These are phyloP conservation scores for Fonsecaea monophora DNA, from an alignment of 2,329 filamentous ascomycete genomes.

Conservation along the genomic window DNA sequence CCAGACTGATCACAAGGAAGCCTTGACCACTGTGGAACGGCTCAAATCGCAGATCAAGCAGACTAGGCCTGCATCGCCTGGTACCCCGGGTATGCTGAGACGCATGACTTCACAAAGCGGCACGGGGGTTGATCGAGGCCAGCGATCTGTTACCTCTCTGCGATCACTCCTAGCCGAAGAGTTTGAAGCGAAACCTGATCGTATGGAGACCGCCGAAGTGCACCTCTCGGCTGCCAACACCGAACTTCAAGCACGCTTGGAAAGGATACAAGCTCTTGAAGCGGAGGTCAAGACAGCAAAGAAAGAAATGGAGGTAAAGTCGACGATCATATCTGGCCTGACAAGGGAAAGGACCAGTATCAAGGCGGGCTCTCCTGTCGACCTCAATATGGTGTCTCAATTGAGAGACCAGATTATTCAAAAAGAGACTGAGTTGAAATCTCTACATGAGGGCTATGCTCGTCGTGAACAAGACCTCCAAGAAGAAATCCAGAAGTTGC, in stretches of 20 bases:
- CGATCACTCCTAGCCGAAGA: conserved; percentile 87
- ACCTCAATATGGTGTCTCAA: conserved; percentile 86
- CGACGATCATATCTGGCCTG: conserved; percentile 91
- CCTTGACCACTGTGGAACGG: conserved; percentile 85
- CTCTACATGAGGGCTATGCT: conserved; percentile 75
- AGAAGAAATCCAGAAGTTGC: conserved; percentile 73
- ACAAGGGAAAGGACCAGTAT: conserved; percentile 92
- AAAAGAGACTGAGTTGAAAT: conserved; percentile 79
- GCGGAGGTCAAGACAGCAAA: conserved; percentile 80
- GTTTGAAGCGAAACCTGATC: conserved; percentile 80
- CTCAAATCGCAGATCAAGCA: conserved; percentile 86
- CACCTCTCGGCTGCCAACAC: conserved; percentile 92
- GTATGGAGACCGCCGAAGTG: conserved; percentile 89
- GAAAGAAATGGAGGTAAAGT: conserved; percentile 97
- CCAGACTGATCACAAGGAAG: conserved; percentile 79
- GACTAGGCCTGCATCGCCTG: conserved; percentile 61
- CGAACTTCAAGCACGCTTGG: conserved; percentile 83
- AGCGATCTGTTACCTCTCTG: conserved; percentile 86
- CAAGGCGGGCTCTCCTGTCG: conserved; percentile 78
- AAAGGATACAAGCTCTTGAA: conserved; percentile 89
- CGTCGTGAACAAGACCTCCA: conserved; percentile 76
- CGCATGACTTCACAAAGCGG: conserved; percentile 92
- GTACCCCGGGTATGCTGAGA: conserved; percentile 74
- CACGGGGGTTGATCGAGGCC: conserved; percentile 85
- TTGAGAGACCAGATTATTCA: conserved; percentile 87